phyloP scores from a whole-genome alignment of 306 rosid genomes.

The Rosa rugosa region DNA sequence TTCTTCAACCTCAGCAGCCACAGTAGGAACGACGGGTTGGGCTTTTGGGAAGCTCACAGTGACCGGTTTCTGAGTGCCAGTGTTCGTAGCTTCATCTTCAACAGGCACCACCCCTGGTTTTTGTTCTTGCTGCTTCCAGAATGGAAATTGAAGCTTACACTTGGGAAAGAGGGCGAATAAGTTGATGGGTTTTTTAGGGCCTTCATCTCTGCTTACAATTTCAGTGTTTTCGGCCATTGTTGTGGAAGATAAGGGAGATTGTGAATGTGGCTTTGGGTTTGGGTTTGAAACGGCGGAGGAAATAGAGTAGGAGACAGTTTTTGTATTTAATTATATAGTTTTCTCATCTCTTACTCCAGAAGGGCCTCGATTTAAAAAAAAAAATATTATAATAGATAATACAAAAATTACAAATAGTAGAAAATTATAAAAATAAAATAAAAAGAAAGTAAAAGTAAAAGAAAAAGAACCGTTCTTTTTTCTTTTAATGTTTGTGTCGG shows the following conservation, averaged over 20 bases:
- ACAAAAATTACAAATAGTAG: background rate
- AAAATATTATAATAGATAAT: background rate
- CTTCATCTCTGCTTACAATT: slow-evolving; percentile 25
- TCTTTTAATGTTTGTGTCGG: no score
- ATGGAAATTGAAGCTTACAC: slow-evolving; percentile 53
- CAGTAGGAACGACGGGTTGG: slow-evolving; percentile 41
- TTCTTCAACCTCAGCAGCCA: slow-evolving; percentile 50
- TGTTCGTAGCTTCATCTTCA: slow-evolving; percentile 10
- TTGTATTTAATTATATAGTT: background rate
- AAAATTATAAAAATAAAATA: background rate
- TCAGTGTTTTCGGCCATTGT: slow-evolving; percentile 51
- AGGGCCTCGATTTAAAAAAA: background rate
- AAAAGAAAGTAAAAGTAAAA: no score
- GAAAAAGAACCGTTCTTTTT: no score
- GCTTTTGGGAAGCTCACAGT: slow-evolving; percentile 56
- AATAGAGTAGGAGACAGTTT: background rate
- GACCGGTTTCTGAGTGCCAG: slow-evolving; percentile 29
- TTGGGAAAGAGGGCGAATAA: slow-evolving; percentile 52
- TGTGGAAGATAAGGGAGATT: slow-evolving; percentile 3
- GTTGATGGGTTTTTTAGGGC: slow-evolving; percentile 31
- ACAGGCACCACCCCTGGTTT: background rate
- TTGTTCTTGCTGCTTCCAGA: slow-evolving; percentile 39
- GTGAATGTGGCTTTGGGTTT: background rate
- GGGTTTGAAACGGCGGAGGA: slow-evolving; percentile 30
- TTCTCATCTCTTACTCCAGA: background rate